phyloP scores from a whole-genome alignment of 1,284 basidiomycete genomes.

The Apiotrichum porosum region DNA sequence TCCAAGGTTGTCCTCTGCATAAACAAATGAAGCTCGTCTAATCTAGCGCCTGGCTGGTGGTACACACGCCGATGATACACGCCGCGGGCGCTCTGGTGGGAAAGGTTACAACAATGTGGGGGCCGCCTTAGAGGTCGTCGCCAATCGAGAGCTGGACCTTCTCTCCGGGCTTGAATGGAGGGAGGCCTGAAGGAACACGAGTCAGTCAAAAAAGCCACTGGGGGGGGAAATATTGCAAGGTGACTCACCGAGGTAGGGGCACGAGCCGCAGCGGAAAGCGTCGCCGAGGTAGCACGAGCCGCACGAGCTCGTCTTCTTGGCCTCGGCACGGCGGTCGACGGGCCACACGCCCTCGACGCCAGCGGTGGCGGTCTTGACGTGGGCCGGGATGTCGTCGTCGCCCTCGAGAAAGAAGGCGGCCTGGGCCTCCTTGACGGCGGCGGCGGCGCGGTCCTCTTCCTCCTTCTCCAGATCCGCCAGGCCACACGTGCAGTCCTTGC shows the following conservation, averaged over 20 bases:
- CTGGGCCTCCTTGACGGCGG: constrained; percentile 35
- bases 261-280: constrained; percentile 91
- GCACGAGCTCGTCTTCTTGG: constrained; percentile 79
- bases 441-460: constrained; percentile 55
- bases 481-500: constrained; percentile 90
- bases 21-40: too few species aligned
- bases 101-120: too few species aligned
- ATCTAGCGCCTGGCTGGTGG: too few species aligned
- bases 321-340: constrained; percentile 60
- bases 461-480: constrained; percentile 85
- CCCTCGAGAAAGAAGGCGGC: constrained; percentile 45
- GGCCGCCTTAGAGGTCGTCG: constrained; percentile 67
- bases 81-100: too few species aligned
- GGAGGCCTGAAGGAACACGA: constrained; percentile 61
- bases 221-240: not conserved
- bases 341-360: constrained; percentile 47
- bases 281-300: constrained; percentile 98
- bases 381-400: constrained; percentile 47
- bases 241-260: constrained; percentile 85
- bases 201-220: not conserved
- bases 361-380: constrained; percentile 33
- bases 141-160: constrained; percentile 76
- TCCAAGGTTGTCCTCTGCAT: too few species aligned
- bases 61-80: too few species aligned
- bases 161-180: constrained; percentile 97